A percentile compares a stretch with the other conserved stretches of the same genome.
These are phyloP conservation scores for Begonia fuchsioides DNA, from an alignment of 306 rosid species.

Conservation along the genomic window DNA sequence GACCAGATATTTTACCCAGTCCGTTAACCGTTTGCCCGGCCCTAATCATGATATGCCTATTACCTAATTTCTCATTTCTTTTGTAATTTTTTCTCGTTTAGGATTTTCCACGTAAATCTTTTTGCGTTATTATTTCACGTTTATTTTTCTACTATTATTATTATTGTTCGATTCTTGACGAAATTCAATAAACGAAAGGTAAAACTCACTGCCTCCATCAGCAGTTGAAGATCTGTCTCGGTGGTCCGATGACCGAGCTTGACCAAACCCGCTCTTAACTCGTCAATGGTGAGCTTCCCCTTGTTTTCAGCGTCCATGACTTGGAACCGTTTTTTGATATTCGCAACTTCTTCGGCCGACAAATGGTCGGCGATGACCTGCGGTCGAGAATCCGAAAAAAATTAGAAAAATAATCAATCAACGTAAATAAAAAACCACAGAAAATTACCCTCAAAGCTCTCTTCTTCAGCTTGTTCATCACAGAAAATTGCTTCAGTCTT, in stretches of 20 bases:
- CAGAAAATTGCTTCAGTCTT: conserved; percentile 91
- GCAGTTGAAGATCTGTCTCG: conserved; percentile 56
- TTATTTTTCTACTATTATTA: too few species aligned
- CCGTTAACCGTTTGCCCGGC: too few species aligned
- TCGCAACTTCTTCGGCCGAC: conserved; percentile 85
- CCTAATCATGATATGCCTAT: too few species aligned
- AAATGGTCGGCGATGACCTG: conserved; percentile 95
- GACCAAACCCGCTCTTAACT: conserved; percentile 67
- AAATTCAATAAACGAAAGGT: conserved; percentile 1
- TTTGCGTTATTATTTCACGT: too few species aligned
- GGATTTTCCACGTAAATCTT: too few species aligned
- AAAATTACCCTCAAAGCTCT: conserved; percentile 72
- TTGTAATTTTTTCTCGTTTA: too few species aligned
- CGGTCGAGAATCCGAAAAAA: conserved; percentile 11
- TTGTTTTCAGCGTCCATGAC: conserved; percentile 53
- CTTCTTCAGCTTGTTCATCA: too few species aligned
- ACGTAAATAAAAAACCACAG: not conserved
- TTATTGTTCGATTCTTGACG: too few species aligned
- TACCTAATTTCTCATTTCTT: too few species aligned
- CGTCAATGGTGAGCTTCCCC: conserved; percentile 77
- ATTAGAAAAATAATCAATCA: not conserved
- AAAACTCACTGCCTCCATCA: conserved; percentile 91
- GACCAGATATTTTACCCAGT: too few species aligned
- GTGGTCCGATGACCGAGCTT: conserved; percentile 76
- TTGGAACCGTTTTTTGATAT: conserved; percentile 67